These are phyloP conservation scores for Garcileccinum viscosum DNA, from an alignment of 1,284 basidiomycete species.

Conservation along the genomic window DNA sequence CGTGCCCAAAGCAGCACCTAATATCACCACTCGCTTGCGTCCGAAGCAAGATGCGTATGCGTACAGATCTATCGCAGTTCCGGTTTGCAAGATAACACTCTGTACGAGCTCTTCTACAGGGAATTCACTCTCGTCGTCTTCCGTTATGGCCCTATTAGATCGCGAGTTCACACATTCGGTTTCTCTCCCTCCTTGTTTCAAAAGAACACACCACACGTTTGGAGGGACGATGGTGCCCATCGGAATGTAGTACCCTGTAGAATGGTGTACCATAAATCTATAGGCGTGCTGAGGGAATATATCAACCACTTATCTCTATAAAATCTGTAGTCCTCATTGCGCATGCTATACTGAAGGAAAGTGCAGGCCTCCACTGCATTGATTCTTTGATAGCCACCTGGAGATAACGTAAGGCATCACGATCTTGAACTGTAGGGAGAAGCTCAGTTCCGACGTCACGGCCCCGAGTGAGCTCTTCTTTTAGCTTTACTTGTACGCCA, in stretches of 20 bases:
- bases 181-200: not conserved
- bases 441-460: constrained; percentile 30
- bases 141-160: constrained; percentile 24
- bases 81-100: constrained; percentile 19
- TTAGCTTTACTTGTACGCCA: constrained; percentile 29
- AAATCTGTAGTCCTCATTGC: constrained; percentile 14
- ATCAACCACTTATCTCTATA: constrained; percentile 11
- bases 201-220: constrained; percentile 40
- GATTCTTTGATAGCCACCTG: constrained; percentile 39
- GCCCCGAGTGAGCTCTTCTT: constrained; percentile 24
- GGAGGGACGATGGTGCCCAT: constrained; percentile 39
- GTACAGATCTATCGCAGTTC: too few species aligned
- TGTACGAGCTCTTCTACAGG: constrained; percentile 22
- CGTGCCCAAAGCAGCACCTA: too few species aligned
- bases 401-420: constrained; percentile 39
- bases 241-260: constrained; percentile 37
- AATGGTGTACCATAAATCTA: not conserved
- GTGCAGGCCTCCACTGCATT: constrained; percentile 34
- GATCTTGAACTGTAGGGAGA: constrained; percentile 38
- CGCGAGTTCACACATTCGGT: too few species aligned
- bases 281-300: not conserved
- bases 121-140: constrained; percentile 27
- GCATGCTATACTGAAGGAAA: constrained; percentile 30
- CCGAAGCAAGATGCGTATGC: too few species aligned
- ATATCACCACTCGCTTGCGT: too few species aligned